Conservation (phyloP, 805 yeast species). For the Pichia exigua region DNA sequence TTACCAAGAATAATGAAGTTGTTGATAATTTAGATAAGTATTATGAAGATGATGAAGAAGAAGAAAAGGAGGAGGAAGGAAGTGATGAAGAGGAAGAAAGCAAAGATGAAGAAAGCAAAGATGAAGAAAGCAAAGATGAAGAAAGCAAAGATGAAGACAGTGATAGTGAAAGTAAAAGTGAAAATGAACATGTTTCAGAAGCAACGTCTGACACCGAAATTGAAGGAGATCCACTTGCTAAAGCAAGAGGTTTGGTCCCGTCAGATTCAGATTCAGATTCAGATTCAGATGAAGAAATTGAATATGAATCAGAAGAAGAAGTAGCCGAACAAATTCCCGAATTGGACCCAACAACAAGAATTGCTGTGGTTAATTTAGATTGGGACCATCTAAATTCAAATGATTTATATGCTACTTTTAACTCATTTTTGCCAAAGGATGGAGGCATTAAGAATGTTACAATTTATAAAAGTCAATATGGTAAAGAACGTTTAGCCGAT, state of each 20-base stretch:
- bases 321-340: slow-evolving; percentile 55
- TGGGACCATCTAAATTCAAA: slow-evolving; percentile 92
- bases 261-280: slow-evolving; percentile 34
- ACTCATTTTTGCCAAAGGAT: slow-evolving; percentile 72
- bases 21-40: slow-evolving; percentile 44
- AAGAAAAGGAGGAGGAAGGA: slow-evolving; percentile 18
- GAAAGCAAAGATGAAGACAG: slow-evolving; percentile 25
- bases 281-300: slow-evolving; percentile 28
- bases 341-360: slow-evolving; percentile 73
- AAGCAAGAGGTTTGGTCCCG: slow-evolving; percentile 57
- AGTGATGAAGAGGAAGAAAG: slow-evolving; percentile 26
- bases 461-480: slow-evolving; percentile 85
- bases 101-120: slow-evolving; percentile 17
- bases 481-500: slow-evolving; percentile 81
- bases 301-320: slow-evolving; percentile 29
- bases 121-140: slow-evolving; percentile 20
- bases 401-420: slow-evolving; percentile 83
- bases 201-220: background rate
- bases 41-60: slow-evolving; percentile 40
- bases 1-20: slow-evolving; percentile 42
- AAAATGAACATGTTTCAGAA: slow-evolving; percentile 21
- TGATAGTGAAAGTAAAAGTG: slow-evolving; percentile 24
- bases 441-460: slow-evolving; percentile 63
- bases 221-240: slow-evolving; percentile 11
- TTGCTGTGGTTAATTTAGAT: slow-evolving; percentile 93